A percentile compares a stretch with the other conserved stretches of the same genome.
phyloP scores from a whole-genome alignment of 106 monocot genomes.

The Platanthera zijinensis region DNA sequence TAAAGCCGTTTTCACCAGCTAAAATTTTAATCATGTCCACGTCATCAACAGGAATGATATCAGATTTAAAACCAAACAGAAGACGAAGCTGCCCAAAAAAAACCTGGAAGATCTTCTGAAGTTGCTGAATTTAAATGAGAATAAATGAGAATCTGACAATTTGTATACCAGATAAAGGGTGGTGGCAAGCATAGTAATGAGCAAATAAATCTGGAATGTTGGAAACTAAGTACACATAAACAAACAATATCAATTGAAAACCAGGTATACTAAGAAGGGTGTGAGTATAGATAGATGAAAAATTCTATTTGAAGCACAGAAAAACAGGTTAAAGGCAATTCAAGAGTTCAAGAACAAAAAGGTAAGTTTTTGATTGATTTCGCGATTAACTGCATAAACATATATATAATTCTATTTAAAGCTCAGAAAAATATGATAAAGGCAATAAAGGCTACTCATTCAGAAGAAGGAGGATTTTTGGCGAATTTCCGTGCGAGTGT shows the following conservation, averaged over 20 bases:
- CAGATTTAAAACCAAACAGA: slow-evolving; percentile 23
- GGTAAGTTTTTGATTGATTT: too few relatives aligned
- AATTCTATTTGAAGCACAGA: too few relatives aligned
- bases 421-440: too few relatives aligned
- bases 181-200: background rate
- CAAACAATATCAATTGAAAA: background rate
- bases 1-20: slow-evolving; percentile 19
- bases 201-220: background rate
- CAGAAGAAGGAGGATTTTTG: too few relatives aligned
- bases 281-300: background rate
- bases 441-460: too few relatives aligned
- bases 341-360: too few relatives aligned
- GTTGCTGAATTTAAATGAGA: slow-evolving; percentile 11
- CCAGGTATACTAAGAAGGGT: background rate
- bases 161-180: background rate
- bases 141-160: background rate
- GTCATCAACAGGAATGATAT: slow-evolving; percentile 6
- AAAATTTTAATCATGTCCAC: slow-evolving; percentile 9
- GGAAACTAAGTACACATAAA: background rate
- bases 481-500: too few relatives aligned
- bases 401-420: too few relatives aligned
- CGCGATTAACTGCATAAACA: too few relatives aligned
- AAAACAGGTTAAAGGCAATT: too few relatives aligned
- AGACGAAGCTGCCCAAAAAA: slow-evolving; percentile 20
- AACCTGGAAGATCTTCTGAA: slow-evolving; percentile 21